phyloP scores from a whole-genome alignment of 495 filamentous ascomycete species.

The Aspergillus ellipticus region DNA sequence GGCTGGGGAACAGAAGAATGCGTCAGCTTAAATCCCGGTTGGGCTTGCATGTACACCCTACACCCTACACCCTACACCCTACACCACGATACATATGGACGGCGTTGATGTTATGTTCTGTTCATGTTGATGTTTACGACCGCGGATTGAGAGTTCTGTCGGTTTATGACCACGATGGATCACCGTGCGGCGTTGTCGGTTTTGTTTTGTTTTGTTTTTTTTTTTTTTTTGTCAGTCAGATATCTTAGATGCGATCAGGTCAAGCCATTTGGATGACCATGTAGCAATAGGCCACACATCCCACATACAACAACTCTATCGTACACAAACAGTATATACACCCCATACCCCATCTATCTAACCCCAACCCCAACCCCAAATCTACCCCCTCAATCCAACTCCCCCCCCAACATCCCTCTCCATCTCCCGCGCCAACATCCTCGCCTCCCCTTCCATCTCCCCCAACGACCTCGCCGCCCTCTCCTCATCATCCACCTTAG shows the following conservation, averaged over 20 bases:
- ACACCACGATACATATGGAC: background rate
- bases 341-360: background rate
- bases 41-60: background rate
- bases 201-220: background rate
- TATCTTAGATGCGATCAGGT: background rate
- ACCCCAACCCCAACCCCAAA: background rate
- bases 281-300: background rate
- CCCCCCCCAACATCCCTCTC: slow-evolving; percentile 21
- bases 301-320: background rate
- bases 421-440: slow-evolving; percentile 57
- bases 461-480: slow-evolving; percentile 64
- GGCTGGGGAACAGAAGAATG: slow-evolving; percentile 2
- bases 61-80: background rate
- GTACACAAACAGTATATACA: background rate
- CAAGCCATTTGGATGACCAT: no score
- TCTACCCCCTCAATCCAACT: background rate
- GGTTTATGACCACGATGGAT: background rate
- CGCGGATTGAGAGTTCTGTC: background rate
- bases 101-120: background rate
- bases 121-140: background rate
- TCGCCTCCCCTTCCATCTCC: slow-evolving; percentile 80
- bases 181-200: background rate
- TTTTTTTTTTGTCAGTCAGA: background rate
- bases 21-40: background rate
- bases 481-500: slow-evolving; percentile 61